Evolutionary conservation across 2,329 filamentous ascomycete species (phyloP).

Genomic region (Talaromyces sp.): DNA sequence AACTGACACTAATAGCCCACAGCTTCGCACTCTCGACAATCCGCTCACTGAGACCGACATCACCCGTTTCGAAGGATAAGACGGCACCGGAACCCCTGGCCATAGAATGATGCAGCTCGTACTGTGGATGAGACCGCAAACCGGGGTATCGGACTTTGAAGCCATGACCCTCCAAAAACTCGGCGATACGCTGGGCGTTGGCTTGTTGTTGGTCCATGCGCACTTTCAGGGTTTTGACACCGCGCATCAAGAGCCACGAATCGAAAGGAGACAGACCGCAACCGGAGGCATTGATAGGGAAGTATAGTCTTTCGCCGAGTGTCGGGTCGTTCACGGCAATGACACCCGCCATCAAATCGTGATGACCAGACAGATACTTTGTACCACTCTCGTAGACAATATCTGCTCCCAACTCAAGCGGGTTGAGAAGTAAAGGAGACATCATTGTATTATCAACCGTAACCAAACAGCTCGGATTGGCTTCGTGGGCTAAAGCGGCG

Average conservation of each 20-base stretch:
- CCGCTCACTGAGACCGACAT: slow-evolving; percentile 74
- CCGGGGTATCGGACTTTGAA: slow-evolving; percentile 96
- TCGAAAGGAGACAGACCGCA: slow-evolving; percentile 94
- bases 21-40: slow-evolving; percentile 91
- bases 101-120: slow-evolving; percentile 93
- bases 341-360: slow-evolving; percentile 98
- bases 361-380: slow-evolving; percentile 95
- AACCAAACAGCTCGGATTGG: slow-evolving; percentile 74
- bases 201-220: slow-evolving; percentile 98
- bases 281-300: slow-evolving; percentile 94
- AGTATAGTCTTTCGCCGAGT: slow-evolving; percentile 86
- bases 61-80: slow-evolving; percentile 91
- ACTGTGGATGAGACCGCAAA: slow-evolving; percentile 90
- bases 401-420: slow-evolving; percentile 88
- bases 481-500: slow-evolving; percentile 68
- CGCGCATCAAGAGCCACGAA: slow-evolving; percentile 90
- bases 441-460: slow-evolving; percentile 99
- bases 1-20: slow-evolving; percentile 95
- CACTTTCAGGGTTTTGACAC: slow-evolving; percentile 93
- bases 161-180: slow-evolving; percentile 84
- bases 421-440: slow-evolving; percentile 88
- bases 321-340: slow-evolving; percentile 81
- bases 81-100: slow-evolving; percentile 91
- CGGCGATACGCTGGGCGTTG: slow-evolving; percentile 85
- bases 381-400: slow-evolving; percentile 97